phyloP scores from a whole-genome alignment of 495 filamentous ascomycete genomes.

The Xylaria curta region DNA sequence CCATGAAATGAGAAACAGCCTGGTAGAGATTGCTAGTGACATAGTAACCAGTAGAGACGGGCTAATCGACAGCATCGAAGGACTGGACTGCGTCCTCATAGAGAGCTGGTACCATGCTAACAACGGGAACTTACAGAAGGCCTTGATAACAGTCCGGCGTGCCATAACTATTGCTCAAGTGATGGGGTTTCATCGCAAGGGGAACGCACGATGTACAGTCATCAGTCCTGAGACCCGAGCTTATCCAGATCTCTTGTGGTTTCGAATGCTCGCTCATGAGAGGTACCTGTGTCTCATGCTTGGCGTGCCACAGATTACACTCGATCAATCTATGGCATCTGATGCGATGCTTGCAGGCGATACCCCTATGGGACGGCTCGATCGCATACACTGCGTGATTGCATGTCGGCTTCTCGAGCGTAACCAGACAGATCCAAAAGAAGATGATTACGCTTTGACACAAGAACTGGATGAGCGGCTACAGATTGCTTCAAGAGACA shows the following conservation, averaged over 20 bases:
- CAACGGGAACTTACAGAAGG: slow-evolving; percentile 51
- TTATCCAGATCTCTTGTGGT: slow-evolving; percentile 43
- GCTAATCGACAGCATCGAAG: slow-evolving; percentile 52
- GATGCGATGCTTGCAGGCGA: slow-evolving; percentile 27
- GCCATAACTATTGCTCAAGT: slow-evolving; percentile 49
- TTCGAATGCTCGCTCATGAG: slow-evolving; percentile 41
- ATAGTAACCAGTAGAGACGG: slow-evolving; percentile 56
- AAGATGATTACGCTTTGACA: slow-evolving; percentile 33
- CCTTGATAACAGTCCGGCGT: slow-evolving; percentile 51
- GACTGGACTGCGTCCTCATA: slow-evolving; percentile 57
- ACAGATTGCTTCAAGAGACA: slow-evolving; percentile 26
- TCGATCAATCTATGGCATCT: slow-evolving; percentile 33
- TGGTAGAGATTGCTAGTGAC: slow-evolving; percentile 46
- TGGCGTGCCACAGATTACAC: slow-evolving; percentile 38
- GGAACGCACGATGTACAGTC: slow-evolving; percentile 29
- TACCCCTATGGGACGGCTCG: slow-evolving; percentile 37
- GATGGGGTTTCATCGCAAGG: slow-evolving; percentile 52
- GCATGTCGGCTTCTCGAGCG: slow-evolving; percentile 43
- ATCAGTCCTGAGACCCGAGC: slow-evolving; percentile 23
- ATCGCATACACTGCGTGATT: slow-evolving; percentile 41
- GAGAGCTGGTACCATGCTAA: slow-evolving; percentile 55
- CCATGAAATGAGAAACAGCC: slow-evolving; percentile 39
- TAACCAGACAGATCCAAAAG: slow-evolving; percentile 34
- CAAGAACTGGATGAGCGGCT: slow-evolving; percentile 38
- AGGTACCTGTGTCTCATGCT: slow-evolving; percentile 41